Conservation (phyloP, 371 early-diverging fungal species). For the Cladochytrium tenue region DNA sequence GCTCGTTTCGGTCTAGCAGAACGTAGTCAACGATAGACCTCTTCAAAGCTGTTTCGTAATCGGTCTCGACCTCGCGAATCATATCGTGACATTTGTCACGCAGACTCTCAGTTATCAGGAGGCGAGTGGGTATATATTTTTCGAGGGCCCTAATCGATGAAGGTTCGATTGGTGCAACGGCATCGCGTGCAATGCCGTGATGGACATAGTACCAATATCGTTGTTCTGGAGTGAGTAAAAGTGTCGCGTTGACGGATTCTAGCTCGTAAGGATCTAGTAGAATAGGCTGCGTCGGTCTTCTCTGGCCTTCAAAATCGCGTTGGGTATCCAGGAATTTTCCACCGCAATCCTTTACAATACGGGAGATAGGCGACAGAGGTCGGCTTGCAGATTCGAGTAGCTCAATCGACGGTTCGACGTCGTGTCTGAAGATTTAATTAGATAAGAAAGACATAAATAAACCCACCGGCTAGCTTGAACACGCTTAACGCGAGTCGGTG, state of each 20-base stretch:
- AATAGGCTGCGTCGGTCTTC: constrained; percentile 12
- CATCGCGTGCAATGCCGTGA: constrained; percentile 37
- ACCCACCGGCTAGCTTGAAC: no score
- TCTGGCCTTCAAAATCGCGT: constrained; percentile 24
- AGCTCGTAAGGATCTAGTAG: constrained; percentile 53
- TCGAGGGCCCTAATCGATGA: constrained; percentile 20
- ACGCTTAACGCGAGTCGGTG: no score
- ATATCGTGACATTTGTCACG: constrained; percentile 20
- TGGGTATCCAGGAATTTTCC: not conserved
- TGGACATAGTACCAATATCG: constrained; percentile 54
- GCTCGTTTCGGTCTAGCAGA: constrained; percentile 48
- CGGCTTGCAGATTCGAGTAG: constrained; percentile 19
- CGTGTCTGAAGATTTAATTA: not conserved
- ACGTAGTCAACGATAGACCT: constrained; percentile 57
- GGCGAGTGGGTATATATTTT: constrained; percentile 21
- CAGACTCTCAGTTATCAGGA: constrained; percentile 30
- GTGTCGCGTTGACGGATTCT: constrained; percentile 36
- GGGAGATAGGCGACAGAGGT: constrained; percentile 42
- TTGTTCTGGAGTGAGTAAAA: constrained; percentile 49
- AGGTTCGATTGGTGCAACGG: constrained; percentile 39
- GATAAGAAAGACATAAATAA: no score
- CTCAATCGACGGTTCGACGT: not conserved
- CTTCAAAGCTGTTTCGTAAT: constrained; percentile 41
- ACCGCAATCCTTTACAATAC: constrained; percentile 30
- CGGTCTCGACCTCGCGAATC: constrained; percentile 36